Base-by-base conservation (phyloP, 106 monocot species). In the Triglochin maritima region DNA sequence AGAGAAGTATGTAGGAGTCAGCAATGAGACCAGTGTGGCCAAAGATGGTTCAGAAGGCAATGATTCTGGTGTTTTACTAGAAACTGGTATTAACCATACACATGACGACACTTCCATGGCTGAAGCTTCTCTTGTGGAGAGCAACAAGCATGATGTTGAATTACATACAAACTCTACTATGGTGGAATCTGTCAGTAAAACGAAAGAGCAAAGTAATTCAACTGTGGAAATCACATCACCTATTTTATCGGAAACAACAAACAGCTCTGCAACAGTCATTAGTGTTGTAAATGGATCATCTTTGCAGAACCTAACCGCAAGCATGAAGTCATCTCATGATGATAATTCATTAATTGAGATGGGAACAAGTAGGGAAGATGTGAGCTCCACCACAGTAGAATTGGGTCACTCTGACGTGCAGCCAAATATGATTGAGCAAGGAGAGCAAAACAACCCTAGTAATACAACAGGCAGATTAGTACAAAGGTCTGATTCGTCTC, bases 1-100 rank as follows among this genome's bases (percentile, higher is more conserved):
- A 16, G 62, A 63, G 51, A 50, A 75, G 67, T 46, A 75, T 16
- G 4, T 17, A 57, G 59, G 52, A 17, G 17, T 49, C 49, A 54
- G 17, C 44, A 52, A 29, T n/a, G 12, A n/a, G 65, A 15, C 50
- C 15, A 44, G 7, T 17, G 50, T n/a, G 9, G 14, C 45, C 4
- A 50, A 51, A 3, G 44, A 29, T 68, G 55, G 14, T 10, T 12
- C 9, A 7, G 8, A 61, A 60, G 67, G 5, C 43, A 13, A 68
- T 66, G 59, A 66, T 42, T 44, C 29, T 47, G 57, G 62, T 74
- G 74, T 43, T 55, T 43, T 50, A 6, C 11, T 8, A 3, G 29
- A 44, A 52, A 9, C 14, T 4, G 9, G 60, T 71, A 55, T 57
- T 10, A 29, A 4, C 46, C 64, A 12, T 14, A 12, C 4, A 57